Evolutionary conservation across 2,329 filamentous ascomycete genomes (phyloP).

Genomic region (Neonectria magnoliae): DNA sequence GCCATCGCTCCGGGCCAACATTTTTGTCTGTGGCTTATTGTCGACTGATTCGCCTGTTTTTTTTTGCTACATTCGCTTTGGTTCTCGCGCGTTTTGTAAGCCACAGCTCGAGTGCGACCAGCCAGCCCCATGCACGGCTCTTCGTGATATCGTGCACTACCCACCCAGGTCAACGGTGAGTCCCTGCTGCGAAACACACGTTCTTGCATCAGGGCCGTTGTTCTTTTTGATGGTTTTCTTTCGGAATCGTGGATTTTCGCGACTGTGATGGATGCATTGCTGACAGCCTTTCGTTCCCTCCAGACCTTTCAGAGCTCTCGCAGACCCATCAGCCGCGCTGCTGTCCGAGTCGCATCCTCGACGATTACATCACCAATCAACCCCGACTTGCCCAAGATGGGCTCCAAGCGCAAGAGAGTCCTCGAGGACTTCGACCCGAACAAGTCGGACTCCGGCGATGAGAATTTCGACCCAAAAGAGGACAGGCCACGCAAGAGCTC

Average conservation of each 20-base stretch:
- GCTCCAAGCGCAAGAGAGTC: slow-evolving; percentile 65
- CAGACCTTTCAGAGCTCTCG: slow-evolving; percentile 27
- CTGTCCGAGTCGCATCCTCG: slow-evolving; percentile 13
- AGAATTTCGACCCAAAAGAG: slow-evolving; percentile 69
- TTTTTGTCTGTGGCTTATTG: background rate
- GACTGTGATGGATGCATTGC: slow-evolving; percentile 23
- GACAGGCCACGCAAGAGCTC: slow-evolving; percentile 54
- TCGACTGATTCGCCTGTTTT: slow-evolving; percentile 2
- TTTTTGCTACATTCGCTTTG: slow-evolving; percentile 30
- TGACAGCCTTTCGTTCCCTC: slow-evolving; percentile 27
- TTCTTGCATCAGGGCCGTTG: background rate
- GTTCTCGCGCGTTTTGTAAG: slow-evolving; percentile 38
- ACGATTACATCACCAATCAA: slow-evolving; percentile 4
- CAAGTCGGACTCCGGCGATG: slow-evolving; percentile 72
- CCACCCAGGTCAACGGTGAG: slow-evolving; percentile 37
- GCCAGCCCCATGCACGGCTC: slow-evolving; percentile 40
- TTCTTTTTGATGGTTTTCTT: background rate
- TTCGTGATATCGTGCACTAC: slow-evolving; percentile 38
- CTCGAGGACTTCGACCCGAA: slow-evolving; percentile 72
- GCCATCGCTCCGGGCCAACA: slow-evolving; percentile 16
- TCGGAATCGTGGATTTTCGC: slow-evolving; percentile 2
- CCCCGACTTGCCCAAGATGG: slow-evolving; percentile 39
- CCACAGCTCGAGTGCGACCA: slow-evolving; percentile 39
- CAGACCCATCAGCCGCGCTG: slow-evolving; percentile 8
- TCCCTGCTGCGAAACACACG: slow-evolving; percentile 19